Percentiles rank a stretch among this genome's conserved stretches.
Conservation (phyloP, 2,329 filamentous ascomycete genomes). For the Fusarium redolens region DNA sequence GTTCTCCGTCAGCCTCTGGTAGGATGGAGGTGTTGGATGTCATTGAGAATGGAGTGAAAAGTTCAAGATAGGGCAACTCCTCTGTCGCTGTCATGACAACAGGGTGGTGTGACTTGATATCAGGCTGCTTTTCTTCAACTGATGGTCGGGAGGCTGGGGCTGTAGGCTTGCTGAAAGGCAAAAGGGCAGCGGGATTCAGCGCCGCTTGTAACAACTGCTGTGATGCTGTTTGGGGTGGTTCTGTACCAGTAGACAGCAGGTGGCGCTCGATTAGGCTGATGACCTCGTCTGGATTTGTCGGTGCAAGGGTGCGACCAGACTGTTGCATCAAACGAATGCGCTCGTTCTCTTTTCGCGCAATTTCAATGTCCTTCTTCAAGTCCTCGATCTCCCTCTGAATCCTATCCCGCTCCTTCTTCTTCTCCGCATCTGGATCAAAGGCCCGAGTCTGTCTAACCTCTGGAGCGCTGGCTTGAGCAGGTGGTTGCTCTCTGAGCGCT, state of each 20-base stretch:
- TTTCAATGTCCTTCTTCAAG: conserved; percentile 68
- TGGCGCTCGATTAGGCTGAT: conserved; percentile 54
- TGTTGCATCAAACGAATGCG: conserved; percentile 58
- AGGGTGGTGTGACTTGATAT: conserved; percentile 72
- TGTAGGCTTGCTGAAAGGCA: conserved; percentile 60
- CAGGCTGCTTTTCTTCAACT: conserved; percentile 50
- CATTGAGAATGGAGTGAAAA: conserved; percentile 76
- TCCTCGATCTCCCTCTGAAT: conserved; percentile 66
- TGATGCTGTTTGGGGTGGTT: conserved; percentile 45
- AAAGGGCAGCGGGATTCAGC: conserved; percentile 62
- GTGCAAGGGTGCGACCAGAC: conserved; percentile 52
- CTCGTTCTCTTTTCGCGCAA: conserved; percentile 69
- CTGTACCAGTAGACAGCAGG: conserved; percentile 52
- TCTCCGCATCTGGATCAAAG: conserved; percentile 58
- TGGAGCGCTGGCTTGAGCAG: not conserved
- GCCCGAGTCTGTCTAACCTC: conserved; percentile 10
- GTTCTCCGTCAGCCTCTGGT: conserved; percentile 49
- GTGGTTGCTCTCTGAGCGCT: not conserved
- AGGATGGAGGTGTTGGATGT: conserved; percentile 64
- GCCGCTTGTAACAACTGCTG: conserved; percentile 61
- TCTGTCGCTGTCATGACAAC: conserved; percentile 70
- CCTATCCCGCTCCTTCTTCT: conserved; percentile 63
- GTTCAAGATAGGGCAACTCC: conserved; percentile 74
- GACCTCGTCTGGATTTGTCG: conserved; percentile 53
- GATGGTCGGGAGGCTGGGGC: conserved; percentile 40